Evolutionary conservation across 2,329 filamentous ascomycete species (phyloP).

Genomic region (Hypoxylon sp.): DNA sequence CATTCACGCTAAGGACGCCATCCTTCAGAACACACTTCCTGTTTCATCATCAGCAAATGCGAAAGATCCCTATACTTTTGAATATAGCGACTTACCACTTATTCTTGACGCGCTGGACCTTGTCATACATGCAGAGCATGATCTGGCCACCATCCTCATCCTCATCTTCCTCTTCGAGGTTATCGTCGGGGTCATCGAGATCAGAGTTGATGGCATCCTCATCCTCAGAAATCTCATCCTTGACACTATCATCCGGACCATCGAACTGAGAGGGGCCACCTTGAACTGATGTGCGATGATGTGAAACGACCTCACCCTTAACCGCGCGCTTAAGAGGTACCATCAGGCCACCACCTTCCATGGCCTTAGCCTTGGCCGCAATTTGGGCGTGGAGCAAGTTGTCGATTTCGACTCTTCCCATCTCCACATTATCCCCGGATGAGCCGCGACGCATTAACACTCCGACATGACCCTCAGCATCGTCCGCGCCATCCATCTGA

Average conservation of each 20-base stretch:
- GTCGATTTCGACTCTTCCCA: constrained; percentile 76
- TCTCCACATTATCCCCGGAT: constrained; percentile 68
- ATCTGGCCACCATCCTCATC: constrained; percentile 89
- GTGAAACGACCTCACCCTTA: constrained; percentile 56
- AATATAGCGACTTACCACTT: constrained; percentile 77
- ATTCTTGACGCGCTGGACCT: constrained; percentile 99
- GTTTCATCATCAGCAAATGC: constrained; percentile 48
- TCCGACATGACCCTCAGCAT: constrained; percentile 70
- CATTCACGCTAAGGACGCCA: constrained; percentile 91
- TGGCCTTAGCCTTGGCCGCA: constrained; percentile 73
- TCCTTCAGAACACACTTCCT: constrained; percentile 99
- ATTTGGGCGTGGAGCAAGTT: constrained; percentile 78
- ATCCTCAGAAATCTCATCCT: constrained; percentile 72
- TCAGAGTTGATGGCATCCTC: constrained; percentile 99
- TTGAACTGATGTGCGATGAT: constrained; percentile 39
- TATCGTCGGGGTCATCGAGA: constrained; percentile 93
- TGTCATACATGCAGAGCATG: constrained; percentile 99
- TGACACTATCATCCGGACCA: constrained; percentile 71
- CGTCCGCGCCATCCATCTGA: constrained; percentile 83
- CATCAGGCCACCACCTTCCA: constrained; percentile 84
- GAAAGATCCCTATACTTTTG: neutral
- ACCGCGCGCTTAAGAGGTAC: constrained; percentile 74
- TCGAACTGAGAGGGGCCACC: constrained; percentile 69
- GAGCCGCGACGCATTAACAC: constrained; percentile 72
- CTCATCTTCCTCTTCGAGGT: constrained; percentile 85